Percentiles rank a stretch among this genome's conserved stretches.
phyloP scores from a whole-genome alignment of 164 flowering plant species.

The Vitis rupestris region DNA sequence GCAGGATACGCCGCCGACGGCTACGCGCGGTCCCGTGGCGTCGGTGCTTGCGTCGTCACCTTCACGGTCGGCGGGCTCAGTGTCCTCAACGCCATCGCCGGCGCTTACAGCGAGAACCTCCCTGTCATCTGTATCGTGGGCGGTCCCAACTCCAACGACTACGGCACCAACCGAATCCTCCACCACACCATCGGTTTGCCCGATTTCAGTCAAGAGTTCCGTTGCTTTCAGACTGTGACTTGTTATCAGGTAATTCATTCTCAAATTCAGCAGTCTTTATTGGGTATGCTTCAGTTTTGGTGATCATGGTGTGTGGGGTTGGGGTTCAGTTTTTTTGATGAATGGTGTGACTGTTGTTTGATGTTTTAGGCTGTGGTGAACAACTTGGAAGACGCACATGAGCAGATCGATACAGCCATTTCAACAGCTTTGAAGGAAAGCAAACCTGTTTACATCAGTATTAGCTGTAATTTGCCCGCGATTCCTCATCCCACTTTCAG shows the following conservation, averaged over 20 bases:
- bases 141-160: constrained; percentile 88
- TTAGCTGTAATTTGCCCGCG: constrained; percentile 76
- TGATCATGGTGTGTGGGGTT: not conserved
- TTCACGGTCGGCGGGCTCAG: constrained; percentile 96
- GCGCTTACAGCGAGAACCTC: constrained; percentile 89
- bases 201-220: constrained; percentile 73
- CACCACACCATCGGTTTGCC: constrained; percentile 91
- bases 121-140: constrained; percentile 84
- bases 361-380: constrained; percentile 69
- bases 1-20: constrained; percentile 98
- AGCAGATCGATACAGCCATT: constrained; percentile 77
- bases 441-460: constrained; percentile 87
- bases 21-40: constrained; percentile 78
- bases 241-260: constrained; percentile 59
- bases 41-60: constrained; percentile 90
- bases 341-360: not conserved
- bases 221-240: constrained; percentile 84
- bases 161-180: constrained; percentile 75
- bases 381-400: constrained; percentile 87
- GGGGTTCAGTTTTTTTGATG: not conserved
- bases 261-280: no score
- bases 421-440: constrained; percentile 81
- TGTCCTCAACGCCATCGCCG: constrained; percentile 85
- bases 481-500: constrained; percentile 82
- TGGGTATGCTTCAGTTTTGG: not conserved